Evolutionary conservation across 129 eudicot species (phyloP), one percentile per base, ranked within the genome.

Genomic region (carrot (Daucus carota)): DNA sequence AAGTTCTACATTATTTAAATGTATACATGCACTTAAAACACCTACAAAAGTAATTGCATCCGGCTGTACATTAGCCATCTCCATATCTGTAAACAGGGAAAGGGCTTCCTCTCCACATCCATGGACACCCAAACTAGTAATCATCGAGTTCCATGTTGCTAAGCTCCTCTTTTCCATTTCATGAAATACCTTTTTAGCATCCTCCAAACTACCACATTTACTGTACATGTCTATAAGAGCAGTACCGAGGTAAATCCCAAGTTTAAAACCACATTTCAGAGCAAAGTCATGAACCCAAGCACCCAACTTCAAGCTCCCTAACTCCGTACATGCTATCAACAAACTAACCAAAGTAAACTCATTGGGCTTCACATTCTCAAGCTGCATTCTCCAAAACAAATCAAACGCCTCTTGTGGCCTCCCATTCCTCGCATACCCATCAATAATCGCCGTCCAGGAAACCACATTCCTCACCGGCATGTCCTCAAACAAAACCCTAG

Each of bases 21-120:
- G 83, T 46, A 77, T 73, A 85, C 83, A 83, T 65, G 90, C 87
- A 68, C 81, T 47, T 79, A 86, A 76, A 4, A 79, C 77, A 31
- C 90, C 90, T 8, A 76, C 81, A 75, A 86, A 86, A 63, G 87
- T 86, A 45, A 86, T 83, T 18, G 81, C 90, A 76, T 83, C 85
- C 1, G 90, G 90, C 75, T 70, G 40, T 12, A 80, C 81, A 29
- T 78, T 76, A 17, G 52, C 80, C 75, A 33, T 65, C 85, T 80
- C 80, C 90, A 86, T 86, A 70, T 80, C 70, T 47, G 45, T 77
- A 46, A 86, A 86, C 31, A 80, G 32, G 15, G 43, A 48, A 36
- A 86, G 74, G 6, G 90, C 90, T 60, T 80, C 83, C 73, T 80
- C 83, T 20, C 85, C 83, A 71, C 73, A 73, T 22, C 85, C 85